Percentiles rank a stretch among this genome's conserved stretches.
These are phyloP conservation scores for Barbarea vulgaris DNA, from an alignment of 345 rosid genomes.

Conservation along the genomic window DNA sequence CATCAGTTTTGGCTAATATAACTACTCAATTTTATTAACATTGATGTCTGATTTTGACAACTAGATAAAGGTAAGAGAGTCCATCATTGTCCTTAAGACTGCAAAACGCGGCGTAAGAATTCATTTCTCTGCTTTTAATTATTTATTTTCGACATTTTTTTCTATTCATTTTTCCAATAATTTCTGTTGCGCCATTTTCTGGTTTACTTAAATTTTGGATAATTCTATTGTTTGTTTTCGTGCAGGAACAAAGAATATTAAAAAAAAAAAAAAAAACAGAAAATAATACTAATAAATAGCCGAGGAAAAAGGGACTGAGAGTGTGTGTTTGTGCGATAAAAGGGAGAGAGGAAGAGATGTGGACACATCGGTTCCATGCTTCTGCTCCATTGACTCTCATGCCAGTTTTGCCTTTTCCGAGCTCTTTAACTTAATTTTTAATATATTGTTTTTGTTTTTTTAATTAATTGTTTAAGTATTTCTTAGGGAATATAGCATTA, in stretches of 20 bases:
- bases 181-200: not conserved
- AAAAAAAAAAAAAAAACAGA: not conserved
- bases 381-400: conserved; percentile 49
- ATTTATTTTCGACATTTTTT: conserved; percentile 10
- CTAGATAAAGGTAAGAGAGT: conserved; percentile 32
- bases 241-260: not conserved
- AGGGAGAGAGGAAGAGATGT: conserved; percentile 49
- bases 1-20: conserved; percentile 29
- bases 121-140: conserved; percentile 15
- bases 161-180: not conserved
- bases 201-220: not conserved
- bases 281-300: not conserved
- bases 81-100: conserved; percentile 39
- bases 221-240: not conserved
- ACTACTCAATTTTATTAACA: conserved; percentile 9
- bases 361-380: conserved; percentile 68
- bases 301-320: conserved; percentile 31
- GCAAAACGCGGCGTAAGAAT: conserved; percentile 42
- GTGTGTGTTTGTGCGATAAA: conserved; percentile 45
- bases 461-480: not conserved
- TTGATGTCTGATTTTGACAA: conserved; percentile 46
- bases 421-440: conserved; percentile 26
- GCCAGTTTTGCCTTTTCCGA: conserved; percentile 39
- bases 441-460: not conserved
- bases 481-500: conserved; percentile 26